Conservation (phyloP, 2,329 filamentous ascomycete species). For the Nothomitra cinnamomea region DNA sequence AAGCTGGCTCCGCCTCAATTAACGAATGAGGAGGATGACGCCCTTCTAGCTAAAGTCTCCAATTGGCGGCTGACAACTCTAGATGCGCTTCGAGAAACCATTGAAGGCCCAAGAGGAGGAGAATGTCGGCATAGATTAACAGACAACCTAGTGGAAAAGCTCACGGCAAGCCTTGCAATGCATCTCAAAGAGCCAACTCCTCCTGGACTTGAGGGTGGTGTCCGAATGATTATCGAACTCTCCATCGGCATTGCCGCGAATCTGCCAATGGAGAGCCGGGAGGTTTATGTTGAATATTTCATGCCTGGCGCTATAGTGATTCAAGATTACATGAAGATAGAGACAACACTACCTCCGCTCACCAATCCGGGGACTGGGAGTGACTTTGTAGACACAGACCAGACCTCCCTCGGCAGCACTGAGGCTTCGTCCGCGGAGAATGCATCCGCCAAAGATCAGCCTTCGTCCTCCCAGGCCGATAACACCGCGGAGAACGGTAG, state of each 20-base stretch:
- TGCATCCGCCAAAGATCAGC: not conserved
- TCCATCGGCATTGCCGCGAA: conserved; percentile 75
- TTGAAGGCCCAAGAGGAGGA: conserved; percentile 47
- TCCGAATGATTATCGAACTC: conserved; percentile 83
- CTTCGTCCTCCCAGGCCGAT: not conserved
- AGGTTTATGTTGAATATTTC: conserved; percentile 77
- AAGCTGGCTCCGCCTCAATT: conserved; percentile 54
- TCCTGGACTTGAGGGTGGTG: conserved; percentile 68
- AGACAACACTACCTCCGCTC: conserved; percentile 36
- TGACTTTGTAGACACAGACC: not conserved
- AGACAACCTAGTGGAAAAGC: conserved; percentile 47
- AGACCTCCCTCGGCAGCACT: conserved; percentile 2
- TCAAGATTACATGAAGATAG: conserved; percentile 68
- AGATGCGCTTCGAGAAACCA: conserved; percentile 62
- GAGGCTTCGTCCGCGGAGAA: not conserved
- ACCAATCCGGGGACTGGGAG: conserved; percentile 11
- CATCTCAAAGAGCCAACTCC: conserved; percentile 63
- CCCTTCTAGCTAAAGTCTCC: conserved; percentile 70
- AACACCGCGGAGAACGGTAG: not conserved
- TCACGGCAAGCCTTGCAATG: conserved; percentile 53
- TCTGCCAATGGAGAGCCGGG: conserved; percentile 75
- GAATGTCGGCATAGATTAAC: conserved; percentile 54
- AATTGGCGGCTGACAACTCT: conserved; percentile 88
- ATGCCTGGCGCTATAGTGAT: conserved; percentile 56
- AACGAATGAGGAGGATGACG: conserved; percentile 77